Evolutionary conservation across 2,329 filamentous ascomycete genomes (phyloP).

Genomic region (Fusarium musae): DNA sequence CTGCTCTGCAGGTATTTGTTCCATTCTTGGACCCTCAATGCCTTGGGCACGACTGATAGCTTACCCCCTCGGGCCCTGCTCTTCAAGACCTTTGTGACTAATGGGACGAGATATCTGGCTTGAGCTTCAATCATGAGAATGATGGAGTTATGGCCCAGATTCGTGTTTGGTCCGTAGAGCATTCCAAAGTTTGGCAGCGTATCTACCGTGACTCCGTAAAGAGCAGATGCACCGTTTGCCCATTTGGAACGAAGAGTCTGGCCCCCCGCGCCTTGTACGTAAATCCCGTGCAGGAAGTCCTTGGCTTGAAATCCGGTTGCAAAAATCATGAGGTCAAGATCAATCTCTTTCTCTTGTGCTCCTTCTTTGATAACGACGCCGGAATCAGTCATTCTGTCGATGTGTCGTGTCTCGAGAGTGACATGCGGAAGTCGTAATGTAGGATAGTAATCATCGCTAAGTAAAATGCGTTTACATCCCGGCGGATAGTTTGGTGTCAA

Average conservation of each 20-base stretch:
- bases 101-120: background rate
- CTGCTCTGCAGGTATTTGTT: rapidly evolving
- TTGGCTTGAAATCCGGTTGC: background rate
- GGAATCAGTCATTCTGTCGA: background rate
- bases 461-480: background rate
- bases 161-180: background rate
- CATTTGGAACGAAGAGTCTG: rapidly evolving
- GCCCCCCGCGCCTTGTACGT: rapidly evolving
- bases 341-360: background rate
- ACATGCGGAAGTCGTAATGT: background rate
- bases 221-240: background rate
- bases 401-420: background rate
- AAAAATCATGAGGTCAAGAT: background rate
- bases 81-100: background rate
- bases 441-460: background rate
- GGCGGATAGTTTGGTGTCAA: background rate
- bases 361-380: background rate
- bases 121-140: background rate
- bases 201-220: background rate
- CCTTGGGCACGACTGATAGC: rapidly evolving
- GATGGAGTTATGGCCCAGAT: background rate
- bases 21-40: background rate
- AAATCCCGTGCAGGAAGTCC: background rate
- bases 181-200: background rate
- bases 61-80: background rate